Base-by-base conservation (phyloP, 225 moss, liverwort and hornwort species). In the Antitrichia curtipendula region DNA sequence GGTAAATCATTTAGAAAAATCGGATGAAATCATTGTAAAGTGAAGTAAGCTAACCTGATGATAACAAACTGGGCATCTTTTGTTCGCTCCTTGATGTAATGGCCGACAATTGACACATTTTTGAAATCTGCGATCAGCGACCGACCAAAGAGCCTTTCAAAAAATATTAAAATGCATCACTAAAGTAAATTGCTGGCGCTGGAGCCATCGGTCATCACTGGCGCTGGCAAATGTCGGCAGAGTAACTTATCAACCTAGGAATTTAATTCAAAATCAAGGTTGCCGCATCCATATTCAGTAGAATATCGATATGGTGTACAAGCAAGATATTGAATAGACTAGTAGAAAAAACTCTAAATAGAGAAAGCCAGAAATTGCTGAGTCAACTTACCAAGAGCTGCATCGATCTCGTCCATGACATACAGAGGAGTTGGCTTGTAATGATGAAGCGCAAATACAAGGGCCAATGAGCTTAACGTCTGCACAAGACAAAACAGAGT, bases 391-490 rank as follows among this genome's bases (percentile, higher is more conserved):
- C 98, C 98, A 76, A 98, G 92, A 87, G 98, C 98, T 86, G 98
- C 98, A 89, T 98, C 98, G 82, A 98, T 98, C 90, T 98, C 98
- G 86, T 98, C 98, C 98, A 98, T 98, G 71, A 98, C 97, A 91
- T 98, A 98, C 36, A 98, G 92, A 57, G 98, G 98, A 47, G 98
- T 98, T 65, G 98, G 98, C 93, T 98, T 98, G 90, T 98, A 98
- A 89, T 98, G 98, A 86, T 98, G 98, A 75, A 98, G 94, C 36
- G 98, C 98, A 88, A 98, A 98, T 61, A 98, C 98, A 61, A 98
- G 93, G n/a, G 98, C 98, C 87, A 98, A 93, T 75, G 98, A 98
- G 92, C 98, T 98, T 78, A 98, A 86, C 41, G 98, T 98, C 98
- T 98, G 95, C 52, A 82, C 68, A 85, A 88, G 69, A 50, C 54